Conservation (phyloP, 148 eudicot species). For the Heliamphora exappendiculata region DNA sequence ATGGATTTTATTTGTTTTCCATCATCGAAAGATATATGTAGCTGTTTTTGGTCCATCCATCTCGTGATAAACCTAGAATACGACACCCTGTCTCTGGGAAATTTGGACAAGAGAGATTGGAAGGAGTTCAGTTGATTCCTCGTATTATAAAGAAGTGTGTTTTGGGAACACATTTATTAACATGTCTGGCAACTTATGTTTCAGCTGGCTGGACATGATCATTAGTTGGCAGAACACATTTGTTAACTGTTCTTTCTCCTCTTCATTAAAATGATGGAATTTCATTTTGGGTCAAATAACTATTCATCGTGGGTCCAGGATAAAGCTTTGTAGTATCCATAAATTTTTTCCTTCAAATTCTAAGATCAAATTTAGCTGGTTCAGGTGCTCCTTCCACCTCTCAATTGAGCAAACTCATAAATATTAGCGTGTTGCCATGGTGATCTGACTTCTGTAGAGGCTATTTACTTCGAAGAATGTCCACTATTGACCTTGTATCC, state of each 20-base stretch:
- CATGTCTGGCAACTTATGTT: background rate
- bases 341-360: background rate
- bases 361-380: background rate
- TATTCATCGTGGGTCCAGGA: background rate
- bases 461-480: background rate
- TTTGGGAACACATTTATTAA: background rate
- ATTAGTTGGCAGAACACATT: background rate
- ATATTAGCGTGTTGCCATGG: background rate
- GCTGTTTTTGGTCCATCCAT: background rate
- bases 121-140: background rate
- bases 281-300: background rate
- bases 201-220: background rate
- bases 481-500: background rate
- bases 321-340: background rate
- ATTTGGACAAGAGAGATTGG: background rate
- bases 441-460: background rate
- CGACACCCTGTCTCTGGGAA: no score
- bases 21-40: background rate
- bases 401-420: background rate
- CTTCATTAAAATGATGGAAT: background rate
- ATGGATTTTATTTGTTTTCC: background rate
- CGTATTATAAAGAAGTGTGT: no score
- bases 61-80: background rate
- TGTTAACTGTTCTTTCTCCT: background rate
- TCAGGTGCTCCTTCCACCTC: background rate